Percentiles rank a stretch among this genome's conserved stretches.
Conservation (phyloP, 306 rosid species). For the Vigna unguiculata region DNA sequence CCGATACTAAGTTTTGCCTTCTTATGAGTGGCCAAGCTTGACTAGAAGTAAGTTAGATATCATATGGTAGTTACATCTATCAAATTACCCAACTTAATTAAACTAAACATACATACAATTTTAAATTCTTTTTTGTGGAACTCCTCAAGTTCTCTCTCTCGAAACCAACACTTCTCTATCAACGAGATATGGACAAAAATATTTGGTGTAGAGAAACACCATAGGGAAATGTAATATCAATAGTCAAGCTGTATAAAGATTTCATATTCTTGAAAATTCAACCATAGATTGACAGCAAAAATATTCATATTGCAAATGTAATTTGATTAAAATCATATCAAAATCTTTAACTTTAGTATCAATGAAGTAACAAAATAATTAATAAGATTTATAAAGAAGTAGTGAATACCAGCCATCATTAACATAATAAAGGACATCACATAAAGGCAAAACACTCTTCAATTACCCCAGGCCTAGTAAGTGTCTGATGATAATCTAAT, state of each 20-base stretch:
- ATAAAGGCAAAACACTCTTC: not conserved
- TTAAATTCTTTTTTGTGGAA: constrained; percentile 77
- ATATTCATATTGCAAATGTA: constrained; percentile 28
- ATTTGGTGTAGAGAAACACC: constrained; percentile 35
- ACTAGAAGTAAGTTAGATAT: constrained; percentile 49
- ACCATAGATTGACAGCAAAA: constrained; percentile 32
- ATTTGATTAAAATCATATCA: not conserved
- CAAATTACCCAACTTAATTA: constrained; percentile 35
- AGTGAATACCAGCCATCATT: not conserved
- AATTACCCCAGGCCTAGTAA: constrained; percentile 10
- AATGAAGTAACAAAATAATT: not conserved
- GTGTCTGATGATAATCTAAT: constrained; percentile 22
- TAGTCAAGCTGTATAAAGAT: not conserved
- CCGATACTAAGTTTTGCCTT: constrained; percentile 71
- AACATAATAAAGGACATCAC: constrained; percentile 15
- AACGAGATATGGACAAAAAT: constrained; percentile 68
- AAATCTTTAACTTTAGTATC: not conserved
- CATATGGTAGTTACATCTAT: constrained; percentile 28
- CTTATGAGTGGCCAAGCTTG: constrained; percentile 82
- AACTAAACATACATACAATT: constrained; percentile 66
- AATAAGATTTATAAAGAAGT: not conserved
- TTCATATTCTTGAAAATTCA: constrained; percentile 33
- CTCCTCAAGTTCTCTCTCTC: constrained; percentile 88
- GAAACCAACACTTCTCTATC: constrained; percentile 77
- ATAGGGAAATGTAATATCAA: constrained; percentile 11